phyloP scores from a whole-genome alignment of 192 early-diverging fungal species.

The Dissophora ornata region DNA sequence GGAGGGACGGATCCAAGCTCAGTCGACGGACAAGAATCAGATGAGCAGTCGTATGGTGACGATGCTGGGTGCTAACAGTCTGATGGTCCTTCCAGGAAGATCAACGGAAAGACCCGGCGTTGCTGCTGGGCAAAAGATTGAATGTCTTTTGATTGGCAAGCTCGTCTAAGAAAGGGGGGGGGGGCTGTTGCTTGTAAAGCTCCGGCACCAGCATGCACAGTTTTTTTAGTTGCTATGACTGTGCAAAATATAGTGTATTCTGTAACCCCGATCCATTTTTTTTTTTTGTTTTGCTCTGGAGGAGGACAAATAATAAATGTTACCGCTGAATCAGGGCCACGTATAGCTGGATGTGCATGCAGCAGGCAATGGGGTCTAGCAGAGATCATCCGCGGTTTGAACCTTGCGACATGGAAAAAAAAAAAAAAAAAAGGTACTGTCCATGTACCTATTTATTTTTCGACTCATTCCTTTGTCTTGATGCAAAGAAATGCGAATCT shows the following conservation, averaged over 20 bases:
- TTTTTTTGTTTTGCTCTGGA: not conserved
- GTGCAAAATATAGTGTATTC: no score
- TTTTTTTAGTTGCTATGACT: no score
- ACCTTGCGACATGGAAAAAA: constrained; percentile 2
- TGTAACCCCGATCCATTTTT: not conserved
- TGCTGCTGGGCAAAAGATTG: constrained; percentile 56
- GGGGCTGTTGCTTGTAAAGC: not conserved
- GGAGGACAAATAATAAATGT: no score
- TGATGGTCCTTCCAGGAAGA: constrained; percentile 77
- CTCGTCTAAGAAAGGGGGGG: constrained; percentile 27
- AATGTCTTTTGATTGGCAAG: constrained; percentile 67
- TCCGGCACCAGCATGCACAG: no score
- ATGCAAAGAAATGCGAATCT: no score
- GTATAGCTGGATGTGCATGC: not conserved
- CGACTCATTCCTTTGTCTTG: no score
- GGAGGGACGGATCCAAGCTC: constrained; percentile 55
- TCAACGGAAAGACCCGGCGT: constrained; percentile 36
- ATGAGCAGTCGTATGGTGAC: constrained; percentile 83
- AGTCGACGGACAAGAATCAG: constrained; percentile 76
- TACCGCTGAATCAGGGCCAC: no score
- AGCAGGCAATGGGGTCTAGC: not conserved
- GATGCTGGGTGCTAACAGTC: constrained; percentile 81
- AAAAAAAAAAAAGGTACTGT: constrained; percentile 5
- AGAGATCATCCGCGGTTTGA: constrained; percentile 3
- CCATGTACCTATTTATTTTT: not conserved